These are phyloP conservation scores for Chlorella sp. DNA, from an alignment of 139 green algal genomes.

Conservation along the genomic window DNA sequence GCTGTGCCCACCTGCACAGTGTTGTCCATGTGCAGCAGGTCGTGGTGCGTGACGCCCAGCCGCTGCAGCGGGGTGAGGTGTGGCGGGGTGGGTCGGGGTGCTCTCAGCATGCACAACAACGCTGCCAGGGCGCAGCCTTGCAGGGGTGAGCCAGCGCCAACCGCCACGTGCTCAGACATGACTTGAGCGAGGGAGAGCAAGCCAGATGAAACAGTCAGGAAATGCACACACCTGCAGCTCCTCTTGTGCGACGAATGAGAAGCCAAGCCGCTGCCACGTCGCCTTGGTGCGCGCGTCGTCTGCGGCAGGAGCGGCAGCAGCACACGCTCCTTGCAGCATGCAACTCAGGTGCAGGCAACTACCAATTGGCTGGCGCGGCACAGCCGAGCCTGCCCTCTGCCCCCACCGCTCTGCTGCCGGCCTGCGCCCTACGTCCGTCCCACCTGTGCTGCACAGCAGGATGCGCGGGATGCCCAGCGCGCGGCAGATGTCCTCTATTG, in stretches of 20 bases:
- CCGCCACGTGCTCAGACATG: too few relatives aligned
- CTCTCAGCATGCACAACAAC: too few relatives aligned
- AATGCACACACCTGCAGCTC: slow-evolving; percentile 66
- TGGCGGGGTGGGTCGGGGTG: too few relatives aligned
- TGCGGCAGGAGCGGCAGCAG: background rate
- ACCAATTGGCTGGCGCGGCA: too few relatives aligned
- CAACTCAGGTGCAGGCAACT: too few relatives aligned
- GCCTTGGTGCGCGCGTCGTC: slow-evolving; percentile 62
- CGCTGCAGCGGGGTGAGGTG: background rate
- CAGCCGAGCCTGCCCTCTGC: too few relatives aligned
- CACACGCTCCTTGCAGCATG: too few relatives aligned
- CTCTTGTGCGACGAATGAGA: slow-evolving; percentile 69
- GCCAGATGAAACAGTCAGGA: too few relatives aligned
- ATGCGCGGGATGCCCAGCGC: slow-evolving; percentile 54
- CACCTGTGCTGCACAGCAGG: slow-evolving; percentile 69
- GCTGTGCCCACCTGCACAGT: slow-evolving; percentile 75
- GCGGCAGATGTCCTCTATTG: slow-evolving; percentile 81
- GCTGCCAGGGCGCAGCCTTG: too few relatives aligned
- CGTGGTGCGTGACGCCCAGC: slow-evolving; percentile 76
- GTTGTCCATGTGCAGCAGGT: slow-evolving; percentile 95
- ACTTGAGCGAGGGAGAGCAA: too few relatives aligned
- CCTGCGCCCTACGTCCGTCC: background rate
- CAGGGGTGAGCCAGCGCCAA: too few relatives aligned
- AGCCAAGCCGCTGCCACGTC: slow-evolving; percentile 89
- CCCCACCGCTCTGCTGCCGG: too few relatives aligned